Base-by-base conservation (phyloP, 257 asterid genomes). In the Handroanthus guayacan region DNA sequence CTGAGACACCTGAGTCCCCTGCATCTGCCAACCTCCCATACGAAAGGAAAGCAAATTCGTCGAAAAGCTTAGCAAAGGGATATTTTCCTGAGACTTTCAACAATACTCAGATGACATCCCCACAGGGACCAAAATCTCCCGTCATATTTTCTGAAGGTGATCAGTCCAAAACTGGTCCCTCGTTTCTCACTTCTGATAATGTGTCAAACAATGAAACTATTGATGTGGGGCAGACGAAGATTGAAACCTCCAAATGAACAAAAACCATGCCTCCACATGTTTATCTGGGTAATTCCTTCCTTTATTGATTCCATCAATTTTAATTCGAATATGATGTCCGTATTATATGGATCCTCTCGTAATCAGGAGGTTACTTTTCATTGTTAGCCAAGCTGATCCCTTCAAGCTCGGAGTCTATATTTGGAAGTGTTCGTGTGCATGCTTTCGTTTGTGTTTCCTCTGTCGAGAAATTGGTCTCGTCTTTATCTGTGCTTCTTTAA, bases 371-470 rank as follows among this genome's bases (percentile, higher is more conserved):
- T 79, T 65, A 48, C 52, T 78, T 83, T 81, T 79, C 80, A 45
- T 81, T 84, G 84, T 82, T 90, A 86, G 89, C 78, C 79, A 58
- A 79, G 36, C 55, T 76, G 82, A 78, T 68, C 63, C 65, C 51
- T 48, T 72, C 77, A 47, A 57, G 67, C 65, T 45, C 47, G 47
- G 73, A 25, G 31, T 25, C 31, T 25, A 41, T 11, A 11, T 63
- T 18, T 54, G 37, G 39, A 65, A 64, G 74, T 69, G 37, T 51
- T 20, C 54, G 4, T 44, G 48, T 55, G 20, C 41, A 14, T 13
- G 68, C 71, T 51, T 67, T 61, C 47, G 31, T 55, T 61, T 39
- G 31, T 55, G 71, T 79, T 75, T 75, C 67, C 5, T 61, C 14
- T 9, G 9, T 58, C 70, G 13, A 51, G 39, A 17, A 60, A 20